These are phyloP conservation scores for Penicillium alfredii DNA, from an alignment of 495 filamentous ascomycete species.

Conservation along the genomic window DNA sequence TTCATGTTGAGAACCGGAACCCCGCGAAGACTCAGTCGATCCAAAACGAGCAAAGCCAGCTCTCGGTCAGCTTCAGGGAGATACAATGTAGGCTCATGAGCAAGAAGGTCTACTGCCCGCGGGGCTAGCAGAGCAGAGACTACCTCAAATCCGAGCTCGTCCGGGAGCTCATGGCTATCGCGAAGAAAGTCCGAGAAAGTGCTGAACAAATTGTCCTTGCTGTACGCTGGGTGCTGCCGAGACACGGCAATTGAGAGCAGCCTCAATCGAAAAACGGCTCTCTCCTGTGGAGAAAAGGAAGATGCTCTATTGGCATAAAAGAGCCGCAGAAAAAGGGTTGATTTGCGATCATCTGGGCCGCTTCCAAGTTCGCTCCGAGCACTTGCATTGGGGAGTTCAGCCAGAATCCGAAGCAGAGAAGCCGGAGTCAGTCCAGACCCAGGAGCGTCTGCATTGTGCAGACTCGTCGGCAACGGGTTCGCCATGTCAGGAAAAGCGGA, in stretches of 20 bases:
- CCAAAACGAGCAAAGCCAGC: slow-evolving; percentile 41
- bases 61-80: slow-evolving; percentile 27
- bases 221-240: slow-evolving; percentile 35
- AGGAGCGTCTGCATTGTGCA: slow-evolving; percentile 2
- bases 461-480: not conserved
- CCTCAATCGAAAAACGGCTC: slow-evolving; percentile 27
- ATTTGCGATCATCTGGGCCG: slow-evolving; percentile 33
- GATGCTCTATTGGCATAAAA: slow-evolving; percentile 35
- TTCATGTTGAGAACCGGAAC: slow-evolving; percentile 38
- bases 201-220: slow-evolving; percentile 24
- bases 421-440: slow-evolving; percentile 8
- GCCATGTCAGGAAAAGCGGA: slow-evolving; percentile 1
- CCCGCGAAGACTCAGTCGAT: slow-evolving; percentile 40
- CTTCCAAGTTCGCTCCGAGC: slow-evolving; percentile 34
- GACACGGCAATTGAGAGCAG: slow-evolving; percentile 33
- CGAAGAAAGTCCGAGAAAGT: slow-evolving; percentile 26
- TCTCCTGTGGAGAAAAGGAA: slow-evolving; percentile 21
- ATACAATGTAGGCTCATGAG: slow-evolving; percentile 5
- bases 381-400: slow-evolving; percentile 22
- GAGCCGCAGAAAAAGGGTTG: slow-evolving; percentile 45
- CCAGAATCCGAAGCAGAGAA: slow-evolving; percentile 33
- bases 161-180: slow-evolving; percentile 31
- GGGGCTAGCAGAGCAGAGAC: slow-evolving; percentile 33
- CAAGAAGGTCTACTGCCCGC: slow-evolving; percentile 3
- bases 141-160: slow-evolving; percentile 29